These are phyloP conservation scores for Erythrophleum ivorense DNA, from an alignment of 331 rosid genomes.

Conservation along the genomic window DNA sequence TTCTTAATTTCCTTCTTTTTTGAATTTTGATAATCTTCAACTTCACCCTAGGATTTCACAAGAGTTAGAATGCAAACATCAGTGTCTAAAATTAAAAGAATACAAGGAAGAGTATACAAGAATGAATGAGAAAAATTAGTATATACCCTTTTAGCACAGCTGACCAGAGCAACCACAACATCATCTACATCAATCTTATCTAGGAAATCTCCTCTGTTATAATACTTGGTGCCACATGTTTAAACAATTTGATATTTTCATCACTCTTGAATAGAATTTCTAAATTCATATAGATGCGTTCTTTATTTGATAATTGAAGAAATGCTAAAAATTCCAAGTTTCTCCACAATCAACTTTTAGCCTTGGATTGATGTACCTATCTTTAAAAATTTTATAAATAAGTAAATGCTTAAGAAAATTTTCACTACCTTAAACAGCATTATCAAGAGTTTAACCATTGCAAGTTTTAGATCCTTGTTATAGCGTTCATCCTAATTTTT, in stretches of 20 bases:
- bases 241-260: slow-evolving; percentile 44
- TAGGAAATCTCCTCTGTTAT: slow-evolving; percentile 64
- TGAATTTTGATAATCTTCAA: slow-evolving; percentile 86
- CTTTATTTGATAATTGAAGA: slow-evolving; percentile 8
- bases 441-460: slow-evolving; percentile 74
- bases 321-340: slow-evolving; percentile 14
- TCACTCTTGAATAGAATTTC: slow-evolving; percentile 25
- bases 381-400: slow-evolving; percentile 2
- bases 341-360: not conserved
- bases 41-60: slow-evolving; percentile 61
- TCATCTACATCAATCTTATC: slow-evolving; percentile 87
- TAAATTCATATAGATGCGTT: not conserved
- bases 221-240: slow-evolving; percentile 88
- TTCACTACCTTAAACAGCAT: slow-evolving; percentile 64
- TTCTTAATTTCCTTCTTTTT: slow-evolving; percentile 69
- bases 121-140: slow-evolving; percentile 26
- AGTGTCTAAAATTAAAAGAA: slow-evolving; percentile 1
- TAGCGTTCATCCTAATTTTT: slow-evolving; percentile 84
- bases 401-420: slow-evolving; percentile 25
- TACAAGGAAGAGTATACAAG: slow-evolving; percentile 1
- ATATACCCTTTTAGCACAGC: slow-evolving; percentile 73
- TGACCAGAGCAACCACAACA: slow-evolving; percentile 86
- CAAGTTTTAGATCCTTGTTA: slow-evolving; percentile 72
- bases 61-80: slow-evolving; percentile 37
- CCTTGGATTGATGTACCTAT: not conserved